A percentile compares a stretch with the other conserved stretches of the same genome.
These are phyloP conservation scores for Porcisia deanei DNA, from an alignment of 208 protist genomes.

Conservation along the genomic window DNA sequence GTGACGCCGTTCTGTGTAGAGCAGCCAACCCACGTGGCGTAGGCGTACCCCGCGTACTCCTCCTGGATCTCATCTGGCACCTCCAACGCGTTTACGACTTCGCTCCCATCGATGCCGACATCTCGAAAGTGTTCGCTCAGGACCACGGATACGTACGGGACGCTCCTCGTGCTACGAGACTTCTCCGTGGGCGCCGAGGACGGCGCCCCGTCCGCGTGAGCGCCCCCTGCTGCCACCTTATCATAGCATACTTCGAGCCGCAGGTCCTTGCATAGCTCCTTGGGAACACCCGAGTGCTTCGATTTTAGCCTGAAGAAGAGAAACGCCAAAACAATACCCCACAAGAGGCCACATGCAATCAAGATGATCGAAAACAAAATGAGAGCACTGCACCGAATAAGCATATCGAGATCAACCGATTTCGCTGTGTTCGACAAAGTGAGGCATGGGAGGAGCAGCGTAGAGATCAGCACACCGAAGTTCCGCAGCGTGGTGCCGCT, in stretches of 20 bases:
- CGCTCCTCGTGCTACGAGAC: slow-evolving; percentile 5
- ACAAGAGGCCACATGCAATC: slow-evolving; percentile 34
- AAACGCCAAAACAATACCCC: slow-evolving; percentile 14
- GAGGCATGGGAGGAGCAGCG: slow-evolving; percentile 61
- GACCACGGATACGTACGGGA: slow-evolving; percentile 56
- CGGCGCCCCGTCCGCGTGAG: neutral
- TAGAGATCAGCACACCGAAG: slow-evolving; percentile 70
- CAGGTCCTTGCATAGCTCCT: slow-evolving; percentile 47
- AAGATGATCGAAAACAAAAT: slow-evolving; percentile 47
- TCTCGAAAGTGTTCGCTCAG: slow-evolving; percentile 56
- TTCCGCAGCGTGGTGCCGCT: slow-evolving; percentile 50
- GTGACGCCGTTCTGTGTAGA: slow-evolving; percentile 80
- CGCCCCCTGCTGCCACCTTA: slow-evolving; percentile 15
- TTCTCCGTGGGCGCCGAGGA: neutral
- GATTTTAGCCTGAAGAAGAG: slow-evolving; percentile 24
- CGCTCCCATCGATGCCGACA: slow-evolving; percentile 45
- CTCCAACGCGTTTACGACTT: slow-evolving; percentile 56
- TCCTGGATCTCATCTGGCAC: slow-evolving; percentile 54
- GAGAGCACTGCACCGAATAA: slow-evolving; percentile 56
- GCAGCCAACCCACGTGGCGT: slow-evolving; percentile 54
- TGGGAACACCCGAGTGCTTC: slow-evolving; percentile 49
- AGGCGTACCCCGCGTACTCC: slow-evolving; percentile 59
- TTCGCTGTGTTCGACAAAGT: slow-evolving; percentile 67
- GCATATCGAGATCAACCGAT: slow-evolving; percentile 23
- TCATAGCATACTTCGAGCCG: slow-evolving; percentile 47